Conservation (phyloP, 2,329 filamentous ascomycete genomes). For the Grosmannia huntii region DNA sequence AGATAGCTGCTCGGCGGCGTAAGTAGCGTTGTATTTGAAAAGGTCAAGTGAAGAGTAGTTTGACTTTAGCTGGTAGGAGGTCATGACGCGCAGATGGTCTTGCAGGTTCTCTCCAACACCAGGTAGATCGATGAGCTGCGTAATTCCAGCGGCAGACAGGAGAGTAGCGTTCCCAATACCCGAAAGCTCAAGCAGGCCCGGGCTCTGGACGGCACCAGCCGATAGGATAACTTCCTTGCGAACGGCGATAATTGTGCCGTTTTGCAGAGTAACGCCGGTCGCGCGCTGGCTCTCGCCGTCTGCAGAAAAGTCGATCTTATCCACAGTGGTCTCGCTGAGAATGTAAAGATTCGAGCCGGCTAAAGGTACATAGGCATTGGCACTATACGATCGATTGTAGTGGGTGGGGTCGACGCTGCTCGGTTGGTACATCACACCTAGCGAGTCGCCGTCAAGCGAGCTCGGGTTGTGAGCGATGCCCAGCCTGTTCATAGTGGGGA, state of each 20-base stretch:
- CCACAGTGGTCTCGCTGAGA: slow-evolving; percentile 22
- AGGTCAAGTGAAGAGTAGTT: slow-evolving; percentile 20
- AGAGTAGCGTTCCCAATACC: slow-evolving; percentile 39
- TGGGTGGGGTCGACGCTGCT: slow-evolving; percentile 33
- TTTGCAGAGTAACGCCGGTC: slow-evolving; percentile 14
- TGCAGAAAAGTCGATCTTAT: slow-evolving; percentile 22
- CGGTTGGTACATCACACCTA: slow-evolving; percentile 37
- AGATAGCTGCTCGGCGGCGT: slow-evolving; percentile 24
- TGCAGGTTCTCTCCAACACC: slow-evolving; percentile 43
- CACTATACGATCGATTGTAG: slow-evolving; percentile 34
- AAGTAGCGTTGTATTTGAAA: slow-evolving; percentile 18
- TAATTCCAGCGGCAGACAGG: slow-evolving; percentile 32
- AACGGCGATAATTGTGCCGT: slow-evolving; percentile 16
- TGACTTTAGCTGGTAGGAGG: slow-evolving; percentile 16
- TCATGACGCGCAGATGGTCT: slow-evolving; percentile 14
- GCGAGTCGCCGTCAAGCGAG: slow-evolving; percentile 34
- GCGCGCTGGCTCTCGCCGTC: slow-evolving; percentile 6
- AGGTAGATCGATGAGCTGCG: slow-evolving; percentile 36
- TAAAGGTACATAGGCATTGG: slow-evolving; percentile 29
- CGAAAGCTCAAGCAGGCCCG: slow-evolving; percentile 16
- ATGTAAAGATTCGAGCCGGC: slow-evolving; percentile 29
- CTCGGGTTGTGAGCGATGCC: slow-evolving; percentile 28
- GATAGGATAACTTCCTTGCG: slow-evolving; percentile 9
- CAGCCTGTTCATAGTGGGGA: slow-evolving; percentile 31
- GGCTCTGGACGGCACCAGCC: slow-evolving; percentile 5